phyloP scores from a whole-genome alignment of 192 early-diverging fungal genomes.

The Blastocladiella britannica region DNA sequence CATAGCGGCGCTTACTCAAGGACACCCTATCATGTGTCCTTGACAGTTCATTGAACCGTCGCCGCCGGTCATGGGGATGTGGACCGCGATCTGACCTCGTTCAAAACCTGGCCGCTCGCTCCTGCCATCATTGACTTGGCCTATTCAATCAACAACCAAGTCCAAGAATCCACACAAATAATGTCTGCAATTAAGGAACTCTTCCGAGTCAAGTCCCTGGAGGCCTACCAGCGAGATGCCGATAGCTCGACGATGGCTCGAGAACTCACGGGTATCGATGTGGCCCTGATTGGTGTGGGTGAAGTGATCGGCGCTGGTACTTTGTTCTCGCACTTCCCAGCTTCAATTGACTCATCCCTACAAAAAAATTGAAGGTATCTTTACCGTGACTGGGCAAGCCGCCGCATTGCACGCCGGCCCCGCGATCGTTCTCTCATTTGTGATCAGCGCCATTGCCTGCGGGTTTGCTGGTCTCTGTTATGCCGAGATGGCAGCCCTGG shows the following conservation, averaged over 20 bases:
- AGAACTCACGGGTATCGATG: constrained; percentile 31
- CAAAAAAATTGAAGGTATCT: neutral
- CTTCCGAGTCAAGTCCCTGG: no score
- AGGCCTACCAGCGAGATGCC: constrained; percentile 14
- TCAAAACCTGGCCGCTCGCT: no score
- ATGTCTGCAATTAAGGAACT: no score
- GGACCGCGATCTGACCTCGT: no score
- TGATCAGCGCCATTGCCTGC: constrained; percentile 55
- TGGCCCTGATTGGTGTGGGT: constrained; percentile 45
- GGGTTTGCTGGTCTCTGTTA: constrained; percentile 62
- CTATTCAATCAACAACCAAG: no score
- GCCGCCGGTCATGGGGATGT: no score
- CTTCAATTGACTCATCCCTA: neutral
- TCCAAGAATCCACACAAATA: no score
- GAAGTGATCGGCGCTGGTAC: constrained; percentile 66
- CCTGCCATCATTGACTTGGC: no score
- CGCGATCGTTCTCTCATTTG: constrained; percentile 58
- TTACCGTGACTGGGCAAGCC: constrained; percentile 21
- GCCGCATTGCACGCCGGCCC: constrained; percentile 64
- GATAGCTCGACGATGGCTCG: constrained; percentile 25
- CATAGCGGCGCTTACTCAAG: no score
- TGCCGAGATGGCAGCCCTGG: constrained; percentile 68
- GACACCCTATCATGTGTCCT: no score
- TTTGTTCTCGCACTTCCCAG: constrained; percentile 24
- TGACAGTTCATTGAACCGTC: no score